A percentile compares a stretch with the other conserved stretches of the same genome.
phyloP scores from a whole-genome alignment of 305 asterid genomes.

The Nicotiana rustica region DNA sequence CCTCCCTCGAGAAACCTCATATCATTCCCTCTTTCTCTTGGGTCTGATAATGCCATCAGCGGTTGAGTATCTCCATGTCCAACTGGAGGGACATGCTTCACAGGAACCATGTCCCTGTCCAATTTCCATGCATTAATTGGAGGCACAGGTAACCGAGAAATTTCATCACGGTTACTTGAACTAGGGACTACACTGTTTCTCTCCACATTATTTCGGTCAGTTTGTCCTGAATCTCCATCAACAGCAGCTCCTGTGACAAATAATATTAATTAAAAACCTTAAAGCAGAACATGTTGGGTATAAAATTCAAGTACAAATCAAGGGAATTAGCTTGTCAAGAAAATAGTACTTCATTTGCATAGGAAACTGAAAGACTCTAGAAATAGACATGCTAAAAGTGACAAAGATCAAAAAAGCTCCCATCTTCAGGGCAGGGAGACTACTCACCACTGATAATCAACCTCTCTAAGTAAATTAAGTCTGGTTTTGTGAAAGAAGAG shows the following conservation, averaged over 20 bases:
- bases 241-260: slow-evolving; percentile 50
- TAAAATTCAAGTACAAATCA: slow-evolving; percentile 7
- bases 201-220: slow-evolving; percentile 53
- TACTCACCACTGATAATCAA: slow-evolving; percentile 3
- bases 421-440: slow-evolving; percentile 26
- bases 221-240: slow-evolving; percentile 63
- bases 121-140: slow-evolving; percentile 58
- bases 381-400: slow-evolving; percentile 22
- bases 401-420: slow-evolving; percentile 18
- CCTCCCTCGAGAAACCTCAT: slow-evolving; percentile 58
- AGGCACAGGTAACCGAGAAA: slow-evolving; percentile 48
- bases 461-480: slow-evolving; percentile 9
- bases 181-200: slow-evolving; percentile 53
- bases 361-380: background rate
- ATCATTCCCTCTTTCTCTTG: slow-evolving; percentile 51
- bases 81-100: slow-evolving; percentile 51
- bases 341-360: background rate
- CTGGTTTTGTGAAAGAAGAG: slow-evolving; percentile 29
- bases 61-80: slow-evolving; percentile 57
- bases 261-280: slow-evolving; percentile 28
- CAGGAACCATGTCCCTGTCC: slow-evolving; percentile 48
- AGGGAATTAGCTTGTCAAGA: slow-evolving; percentile 12
- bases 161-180: slow-evolving; percentile 62
- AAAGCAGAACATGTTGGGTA: slow-evolving; percentile 15
- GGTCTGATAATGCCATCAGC: slow-evolving; percentile 47